Evolutionary conservation across 768 basidiomycete genomes (phyloP).

Genomic region (Chalciporus chontae): DNA sequence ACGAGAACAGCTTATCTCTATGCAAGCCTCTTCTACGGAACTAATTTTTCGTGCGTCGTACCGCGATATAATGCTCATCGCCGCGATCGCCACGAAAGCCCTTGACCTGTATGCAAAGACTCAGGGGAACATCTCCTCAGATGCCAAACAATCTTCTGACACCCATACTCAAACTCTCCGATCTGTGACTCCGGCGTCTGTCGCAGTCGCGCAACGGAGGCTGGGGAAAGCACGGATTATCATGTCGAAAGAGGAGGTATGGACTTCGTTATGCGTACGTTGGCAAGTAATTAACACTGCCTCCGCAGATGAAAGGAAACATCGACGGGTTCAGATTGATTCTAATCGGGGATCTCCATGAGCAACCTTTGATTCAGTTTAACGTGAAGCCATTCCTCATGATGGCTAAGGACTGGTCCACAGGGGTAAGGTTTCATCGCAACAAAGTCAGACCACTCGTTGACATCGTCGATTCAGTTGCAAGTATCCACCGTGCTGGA

Average conservation of each 20-base stretch:
- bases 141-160: conserved; percentile 8
- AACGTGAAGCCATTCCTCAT: conserved; percentile 82
- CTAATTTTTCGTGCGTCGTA: conserved; percentile 94
- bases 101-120: conserved; percentile 63
- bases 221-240: conserved; percentile 42
- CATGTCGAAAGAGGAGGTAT: conserved; percentile 82
- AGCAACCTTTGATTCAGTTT: conserved; percentile 90
- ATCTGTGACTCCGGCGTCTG: conserved; percentile 3
- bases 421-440: conserved; percentile 52
- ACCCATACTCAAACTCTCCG: conserved; percentile 1
- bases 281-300: neutral
- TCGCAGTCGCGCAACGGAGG: conserved; percentile 10
- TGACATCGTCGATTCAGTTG: conserved; percentile 46
- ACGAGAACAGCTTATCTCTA: conserved; percentile 72
- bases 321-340: conserved; percentile 92
- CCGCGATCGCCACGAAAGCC: conserved; percentile 81
- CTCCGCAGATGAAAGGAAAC: conserved; percentile 67
- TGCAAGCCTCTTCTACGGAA: conserved; percentile 78
- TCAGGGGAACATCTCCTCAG: conserved; percentile 24
- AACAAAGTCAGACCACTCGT: neutral
- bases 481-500: conserved; percentile 80
- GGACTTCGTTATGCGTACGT: conserved; percentile 8
- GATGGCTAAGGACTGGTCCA: conserved; percentile 90
- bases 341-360: conserved; percentile 91
- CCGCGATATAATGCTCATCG: conserved; percentile 88